Evolutionary conservation across 306 rosid species (phyloP).

Genomic region (Dryas alaskensis): DNA sequence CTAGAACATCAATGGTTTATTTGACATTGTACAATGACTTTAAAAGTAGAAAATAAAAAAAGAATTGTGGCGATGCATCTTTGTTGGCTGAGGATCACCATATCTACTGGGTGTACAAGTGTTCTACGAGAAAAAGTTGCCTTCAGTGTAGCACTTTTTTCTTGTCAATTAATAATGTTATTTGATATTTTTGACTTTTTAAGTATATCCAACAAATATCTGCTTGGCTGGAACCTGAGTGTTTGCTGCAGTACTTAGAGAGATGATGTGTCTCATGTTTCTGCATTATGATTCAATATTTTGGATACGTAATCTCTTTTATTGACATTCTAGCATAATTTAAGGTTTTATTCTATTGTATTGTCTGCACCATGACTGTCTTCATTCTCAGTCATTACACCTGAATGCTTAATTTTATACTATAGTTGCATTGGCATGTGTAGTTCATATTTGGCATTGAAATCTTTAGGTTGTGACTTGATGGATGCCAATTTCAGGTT

Average conservation of each 20-base stretch:
- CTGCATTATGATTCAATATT: neutral
- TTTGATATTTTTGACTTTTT: neutral
- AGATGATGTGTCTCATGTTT: neutral
- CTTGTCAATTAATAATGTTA: neutral
- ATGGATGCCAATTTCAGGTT: neutral
- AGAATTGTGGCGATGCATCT: neutral
- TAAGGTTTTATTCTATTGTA: neutral
- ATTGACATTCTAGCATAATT: neutral
- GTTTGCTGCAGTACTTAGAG: neutral
- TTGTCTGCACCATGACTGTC: neutral
- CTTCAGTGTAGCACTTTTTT: neutral
- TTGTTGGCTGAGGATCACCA: neutral
- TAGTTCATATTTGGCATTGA: neutral
- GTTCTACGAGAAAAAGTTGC: neutral
- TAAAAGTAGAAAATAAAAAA: neutral
- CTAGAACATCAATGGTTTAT: conserved; percentile 5
- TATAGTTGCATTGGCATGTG: neutral
- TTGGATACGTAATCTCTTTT: neutral
- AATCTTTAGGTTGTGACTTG: neutral
- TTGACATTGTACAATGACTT: conserved; percentile 15
- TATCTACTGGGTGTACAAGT: neutral
- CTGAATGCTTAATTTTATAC: neutral
- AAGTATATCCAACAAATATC: neutral
- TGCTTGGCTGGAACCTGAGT: neutral
- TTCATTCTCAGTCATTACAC: neutral